These are phyloP conservation scores for Neospora caninum DNA, from an alignment of 169 alveolate species.

Conservation along the genomic window DNA sequence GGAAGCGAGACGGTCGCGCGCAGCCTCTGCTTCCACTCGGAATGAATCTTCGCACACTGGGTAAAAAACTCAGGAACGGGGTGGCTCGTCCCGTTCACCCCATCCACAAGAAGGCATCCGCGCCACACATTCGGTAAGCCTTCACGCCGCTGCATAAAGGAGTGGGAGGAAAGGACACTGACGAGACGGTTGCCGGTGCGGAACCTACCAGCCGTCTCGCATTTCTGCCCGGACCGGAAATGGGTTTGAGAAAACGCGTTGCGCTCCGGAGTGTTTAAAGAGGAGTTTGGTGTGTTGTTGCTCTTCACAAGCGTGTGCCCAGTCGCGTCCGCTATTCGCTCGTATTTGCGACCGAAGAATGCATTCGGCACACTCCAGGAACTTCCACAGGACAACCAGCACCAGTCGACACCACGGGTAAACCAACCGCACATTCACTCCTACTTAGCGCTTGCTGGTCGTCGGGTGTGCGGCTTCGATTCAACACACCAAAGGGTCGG, in stretches of 20 bases:
- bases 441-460: not conserved
- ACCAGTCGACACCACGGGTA: no score
- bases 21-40: not conserved
- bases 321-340: not conserved
- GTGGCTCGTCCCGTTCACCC: not conserved
- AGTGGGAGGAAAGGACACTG: not conserved
- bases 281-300: not conserved
- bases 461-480: not conserved
- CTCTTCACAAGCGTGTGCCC: not conserved
- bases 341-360: not conserved
- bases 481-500: not conserved
- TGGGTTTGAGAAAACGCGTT: not conserved
- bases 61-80: not conserved
- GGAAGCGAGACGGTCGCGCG: not conserved
- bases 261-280: not conserved
- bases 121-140: not conserved
- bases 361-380: not conserved
- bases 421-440: not conserved
- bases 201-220: not conserved
- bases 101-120: no score
- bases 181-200: not conserved
- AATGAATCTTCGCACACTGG: not conserved
- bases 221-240: not conserved
- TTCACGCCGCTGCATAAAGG: not conserved
- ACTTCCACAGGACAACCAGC: conserved; percentile 8